Percentiles rank a stretch among this genome's conserved stretches.
Conservation (phyloP, 2,329 filamentous ascomycete genomes). For the Penicillium sp. region DNA sequence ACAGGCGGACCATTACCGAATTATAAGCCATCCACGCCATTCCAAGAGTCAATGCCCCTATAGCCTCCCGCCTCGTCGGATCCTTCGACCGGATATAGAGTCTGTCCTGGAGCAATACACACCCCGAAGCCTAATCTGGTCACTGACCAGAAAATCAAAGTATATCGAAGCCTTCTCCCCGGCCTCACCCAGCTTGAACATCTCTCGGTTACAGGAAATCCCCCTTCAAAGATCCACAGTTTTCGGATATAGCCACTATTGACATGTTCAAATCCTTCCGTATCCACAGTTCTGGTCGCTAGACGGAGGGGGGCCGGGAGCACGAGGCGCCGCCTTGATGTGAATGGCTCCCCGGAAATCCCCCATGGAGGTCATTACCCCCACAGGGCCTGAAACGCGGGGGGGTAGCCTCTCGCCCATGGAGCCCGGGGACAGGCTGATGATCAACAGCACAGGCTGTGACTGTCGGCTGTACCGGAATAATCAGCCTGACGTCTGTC, state of each 20-base stretch:
- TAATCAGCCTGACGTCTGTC: neutral
- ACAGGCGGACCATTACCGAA: neutral
- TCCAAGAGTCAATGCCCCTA: neutral
- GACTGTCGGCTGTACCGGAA: neutral
- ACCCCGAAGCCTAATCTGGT: neutral
- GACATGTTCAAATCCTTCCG: neutral
- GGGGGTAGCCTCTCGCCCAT: constrained; percentile 6
- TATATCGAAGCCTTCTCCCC: constrained; percentile 3
- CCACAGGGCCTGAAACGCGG: constrained; percentile 12
- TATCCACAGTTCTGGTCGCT: neutral
- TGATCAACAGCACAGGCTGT: neutral
- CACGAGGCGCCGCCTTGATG: neutral
- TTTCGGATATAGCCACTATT: neutral
- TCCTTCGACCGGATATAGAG: neutral
- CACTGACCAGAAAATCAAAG: constrained; percentile 5
- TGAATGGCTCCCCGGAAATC: constrained; percentile 21
- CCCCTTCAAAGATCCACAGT: constrained; percentile 13
- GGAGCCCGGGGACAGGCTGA: neutral
- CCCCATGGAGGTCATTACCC: constrained; percentile 10
- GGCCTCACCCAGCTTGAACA: neutral
- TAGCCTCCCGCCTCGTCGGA: neutral
- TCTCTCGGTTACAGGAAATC: constrained; percentile 6
- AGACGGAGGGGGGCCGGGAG: neutral
- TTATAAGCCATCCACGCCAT: neutral
- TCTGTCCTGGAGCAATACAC: neutral